Percentiles rank a stretch among this genome's conserved stretches.
These are phyloP conservation scores for Pilasporangium apinafurcum DNA, from an alignment of 352 stramenopile species.

Conservation along the genomic window DNA sequence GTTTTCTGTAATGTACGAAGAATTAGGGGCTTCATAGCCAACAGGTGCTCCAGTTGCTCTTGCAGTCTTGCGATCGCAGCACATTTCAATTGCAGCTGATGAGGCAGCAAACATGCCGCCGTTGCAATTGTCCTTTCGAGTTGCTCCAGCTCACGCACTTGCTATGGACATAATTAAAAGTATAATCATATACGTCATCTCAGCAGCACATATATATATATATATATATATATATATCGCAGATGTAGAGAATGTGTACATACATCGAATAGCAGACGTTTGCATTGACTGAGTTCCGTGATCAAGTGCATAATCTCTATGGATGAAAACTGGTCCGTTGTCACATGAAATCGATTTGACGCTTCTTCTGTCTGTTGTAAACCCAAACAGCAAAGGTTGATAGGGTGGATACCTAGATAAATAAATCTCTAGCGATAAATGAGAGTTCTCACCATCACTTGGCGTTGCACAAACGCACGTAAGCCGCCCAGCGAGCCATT, in stretches of 20 bases:
- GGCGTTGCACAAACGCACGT: constrained; percentile 28
- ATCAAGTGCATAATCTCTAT: constrained; percentile 18
- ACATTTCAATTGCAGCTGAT: constrained; percentile 19
- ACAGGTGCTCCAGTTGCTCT: constrained; percentile 16
- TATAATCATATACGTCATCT: not conserved
- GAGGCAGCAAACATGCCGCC: constrained; percentile 12
- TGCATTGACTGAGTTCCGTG: constrained; percentile 9
- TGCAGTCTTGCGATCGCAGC: constrained; percentile 10
- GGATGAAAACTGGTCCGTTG: constrained; percentile 14
- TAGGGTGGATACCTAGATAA: not conserved
- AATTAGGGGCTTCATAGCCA: constrained; percentile 31
- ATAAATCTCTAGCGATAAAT: no score
- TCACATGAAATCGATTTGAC: no score
- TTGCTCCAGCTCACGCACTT: constrained; percentile 27
- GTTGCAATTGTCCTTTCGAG: constrained; percentile 21
- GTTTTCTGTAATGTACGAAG: constrained; percentile 29
- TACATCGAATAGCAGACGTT: constrained; percentile 13
- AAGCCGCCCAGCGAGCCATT: constrained; percentile 32
- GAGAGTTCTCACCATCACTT: constrained; percentile 20
- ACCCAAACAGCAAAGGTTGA: not conserved
- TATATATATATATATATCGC: not conserved
- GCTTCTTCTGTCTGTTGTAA: not conserved
- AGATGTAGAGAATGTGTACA: not conserved
- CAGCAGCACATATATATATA: not conserved
- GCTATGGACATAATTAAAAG: constrained; percentile 5